A percentile compares a stretch with the other conserved stretches of the same genome.
These are phyloP conservation scores for Leccinum variabile DNA, from an alignment of 1,284 basidiomycete species.

Conservation along the genomic window DNA sequence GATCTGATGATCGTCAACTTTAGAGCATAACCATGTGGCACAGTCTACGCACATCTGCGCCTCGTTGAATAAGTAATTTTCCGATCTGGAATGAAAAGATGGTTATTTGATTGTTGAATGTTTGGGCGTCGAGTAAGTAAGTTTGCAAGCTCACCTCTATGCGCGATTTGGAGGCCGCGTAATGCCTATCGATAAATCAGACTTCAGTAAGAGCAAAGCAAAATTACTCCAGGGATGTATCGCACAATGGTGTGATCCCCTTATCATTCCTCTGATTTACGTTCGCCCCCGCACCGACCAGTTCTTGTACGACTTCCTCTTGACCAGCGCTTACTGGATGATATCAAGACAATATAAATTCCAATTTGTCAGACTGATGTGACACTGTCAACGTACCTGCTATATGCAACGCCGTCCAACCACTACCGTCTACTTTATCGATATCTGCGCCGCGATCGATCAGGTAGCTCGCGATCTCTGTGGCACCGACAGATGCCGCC, in stretches of 20 bases:
- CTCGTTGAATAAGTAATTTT: constrained; percentile 77
- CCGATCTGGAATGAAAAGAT: constrained; percentile 64
- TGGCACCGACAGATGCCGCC: constrained; percentile 76
- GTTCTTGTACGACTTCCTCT: constrained; percentile 73
- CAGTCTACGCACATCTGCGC: constrained; percentile 80
- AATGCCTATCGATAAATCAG: constrained; percentile 60
- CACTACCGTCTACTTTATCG: constrained; percentile 68
- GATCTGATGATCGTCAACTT: constrained; percentile 54
- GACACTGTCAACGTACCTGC: constrained; percentile 55
- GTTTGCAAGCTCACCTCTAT: constrained; percentile 57
- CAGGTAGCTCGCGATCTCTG: constrained; percentile 72
- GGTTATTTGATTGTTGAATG: neutral
- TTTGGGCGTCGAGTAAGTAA: neutral
- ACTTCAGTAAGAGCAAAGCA: constrained; percentile 9
- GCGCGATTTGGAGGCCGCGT: constrained; percentile 91
- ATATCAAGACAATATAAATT: neutral
- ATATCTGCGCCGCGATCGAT: constrained; percentile 73
- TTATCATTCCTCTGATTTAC: constrained; percentile 82
- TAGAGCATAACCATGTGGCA: constrained; percentile 50
- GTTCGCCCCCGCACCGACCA: constrained; percentile 84
- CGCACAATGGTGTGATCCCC: constrained; percentile 84
- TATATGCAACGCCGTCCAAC: constrained; percentile 89
- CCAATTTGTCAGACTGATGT: neutral
- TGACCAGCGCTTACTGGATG: constrained; percentile 77
- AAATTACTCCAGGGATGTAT: constrained; percentile 15